Conservation (phyloP, 768 basidiomycete genomes). For the Suillus tomentosus region DNA sequence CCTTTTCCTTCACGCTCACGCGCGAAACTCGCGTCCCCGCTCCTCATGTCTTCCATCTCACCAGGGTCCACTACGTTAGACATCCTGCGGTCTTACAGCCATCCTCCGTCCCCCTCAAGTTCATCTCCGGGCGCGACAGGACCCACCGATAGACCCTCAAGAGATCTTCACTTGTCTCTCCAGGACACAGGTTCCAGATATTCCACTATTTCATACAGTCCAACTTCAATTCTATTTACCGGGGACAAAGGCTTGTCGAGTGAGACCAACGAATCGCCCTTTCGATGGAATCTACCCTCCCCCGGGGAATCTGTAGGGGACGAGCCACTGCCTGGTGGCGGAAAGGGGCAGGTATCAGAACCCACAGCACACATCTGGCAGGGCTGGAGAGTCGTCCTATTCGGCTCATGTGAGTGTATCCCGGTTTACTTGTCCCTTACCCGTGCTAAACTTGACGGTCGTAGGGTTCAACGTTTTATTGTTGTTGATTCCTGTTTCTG, state of each 20-base stretch:
- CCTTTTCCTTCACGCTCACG: constrained; percentile 14
- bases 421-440: background rate
- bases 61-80: constrained; percentile 33
- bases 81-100: constrained; percentile 28
- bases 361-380: constrained; percentile 32
- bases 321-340: constrained; percentile 1
- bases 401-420: constrained; percentile 55
- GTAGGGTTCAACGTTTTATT: constrained; percentile 74
- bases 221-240: constrained; percentile 26
- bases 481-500: constrained; percentile 67
- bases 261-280: constrained; percentile 33
- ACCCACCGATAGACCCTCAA: background rate
- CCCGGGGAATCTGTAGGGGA: constrained; percentile 17
- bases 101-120: constrained; percentile 10
- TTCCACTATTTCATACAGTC: constrained; percentile 26
- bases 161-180: background rate
- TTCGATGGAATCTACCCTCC: constrained; percentile 32
- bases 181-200: constrained; percentile 24
- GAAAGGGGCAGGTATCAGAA: constrained; percentile 10
- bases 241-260: constrained; percentile 16
- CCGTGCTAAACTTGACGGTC: constrained; percentile 7
- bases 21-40: constrained; percentile 8
- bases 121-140: constrained; percentile 7
- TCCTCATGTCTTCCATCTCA: constrained; percentile 17
- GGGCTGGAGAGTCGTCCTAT: constrained; percentile 57